These are phyloP conservation scores for Rosa chinensis DNA, from an alignment of 306 rosid genomes.

Conservation along the genomic window DNA sequence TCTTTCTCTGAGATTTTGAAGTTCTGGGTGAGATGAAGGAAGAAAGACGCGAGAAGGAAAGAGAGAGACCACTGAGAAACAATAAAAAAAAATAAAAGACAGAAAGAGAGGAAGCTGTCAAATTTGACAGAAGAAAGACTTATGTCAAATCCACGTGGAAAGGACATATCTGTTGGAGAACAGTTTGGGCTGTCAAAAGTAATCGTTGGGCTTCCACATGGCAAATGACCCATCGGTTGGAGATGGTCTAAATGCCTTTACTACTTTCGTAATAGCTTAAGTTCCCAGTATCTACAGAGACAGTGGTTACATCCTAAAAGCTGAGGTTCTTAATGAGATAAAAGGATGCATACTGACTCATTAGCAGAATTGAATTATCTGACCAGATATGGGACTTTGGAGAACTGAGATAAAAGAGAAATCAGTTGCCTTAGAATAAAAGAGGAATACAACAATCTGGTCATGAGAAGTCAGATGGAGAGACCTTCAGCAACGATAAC, in stretches of 20 bases:
- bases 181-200: no score
- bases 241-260: constrained; percentile 2
- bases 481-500: background rate
- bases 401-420: background rate
- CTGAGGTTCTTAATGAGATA: background rate
- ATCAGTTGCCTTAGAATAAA: background rate
- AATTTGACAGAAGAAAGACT: no score
- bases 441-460: background rate
- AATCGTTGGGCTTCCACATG: no score
- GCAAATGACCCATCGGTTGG: no score
- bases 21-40: no score
- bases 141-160: no score
- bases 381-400: background rate
- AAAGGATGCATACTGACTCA: background rate
- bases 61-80: no score
- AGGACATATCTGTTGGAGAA: no score
- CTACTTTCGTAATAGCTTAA: background rate
- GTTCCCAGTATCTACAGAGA: background rate
- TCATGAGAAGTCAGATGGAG: background rate
- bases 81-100: no score
- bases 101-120: no score
- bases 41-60: no score
- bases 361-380: background rate
- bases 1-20: no score
- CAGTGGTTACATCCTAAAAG: background rate